Base-by-base conservation (phyloP, 2,329 filamentous ascomycete genomes). In the Cercospora janseana region DNA sequence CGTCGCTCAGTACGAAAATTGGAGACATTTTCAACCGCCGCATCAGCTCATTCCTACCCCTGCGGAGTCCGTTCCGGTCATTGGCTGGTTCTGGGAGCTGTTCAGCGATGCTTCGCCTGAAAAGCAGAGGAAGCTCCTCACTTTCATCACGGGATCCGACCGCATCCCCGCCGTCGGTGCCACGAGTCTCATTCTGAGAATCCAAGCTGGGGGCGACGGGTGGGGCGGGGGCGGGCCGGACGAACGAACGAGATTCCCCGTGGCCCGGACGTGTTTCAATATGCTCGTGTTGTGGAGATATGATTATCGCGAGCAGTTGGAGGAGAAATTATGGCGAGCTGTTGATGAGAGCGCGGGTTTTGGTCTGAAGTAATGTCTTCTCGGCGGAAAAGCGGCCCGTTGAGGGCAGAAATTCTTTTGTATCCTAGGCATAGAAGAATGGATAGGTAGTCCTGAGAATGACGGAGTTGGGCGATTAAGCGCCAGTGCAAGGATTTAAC, bases 281-380 rank as follows among this genome's bases (percentile, higher is more conserved):
- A 82, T 85, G 67, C 65, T 96, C 56, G 83, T 85, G 4, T 71
- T 96, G 50, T 92, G 85, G 72, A 79, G 81, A 37, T 95, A 92
- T 69, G 66, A 70, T 27, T 82, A 79, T 3, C 81, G 77, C 59
- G 77, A 83, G 64, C 83, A 80, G 58, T 68, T 95, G 52, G 85
- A 88, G 67, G 72, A 69, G 44, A 82, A 83, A 73, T 72, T 96
- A 24, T 95, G 90, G 89, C 80, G 81, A 55, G 91, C 91, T 3
- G 89, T 95, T n/a, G 75, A 82, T 57, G 89, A 91, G 69, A 94
- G 90, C 63, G 89, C 95, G 68, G 91, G 91, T 2, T 96, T 96
- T 77, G 90, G 90, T 24, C 75, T 96, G 68, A 93, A 91, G 67
- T 92, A 42, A 56, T 16, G 21, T 4, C 6, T n/a, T 7, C 16